A percentile compares a stretch with the other conserved stretches of the same genome.
Evolutionary conservation across 2,329 filamentous ascomycete genomes (phyloP).

Genomic region (Trichoderma brevicompactum): DNA sequence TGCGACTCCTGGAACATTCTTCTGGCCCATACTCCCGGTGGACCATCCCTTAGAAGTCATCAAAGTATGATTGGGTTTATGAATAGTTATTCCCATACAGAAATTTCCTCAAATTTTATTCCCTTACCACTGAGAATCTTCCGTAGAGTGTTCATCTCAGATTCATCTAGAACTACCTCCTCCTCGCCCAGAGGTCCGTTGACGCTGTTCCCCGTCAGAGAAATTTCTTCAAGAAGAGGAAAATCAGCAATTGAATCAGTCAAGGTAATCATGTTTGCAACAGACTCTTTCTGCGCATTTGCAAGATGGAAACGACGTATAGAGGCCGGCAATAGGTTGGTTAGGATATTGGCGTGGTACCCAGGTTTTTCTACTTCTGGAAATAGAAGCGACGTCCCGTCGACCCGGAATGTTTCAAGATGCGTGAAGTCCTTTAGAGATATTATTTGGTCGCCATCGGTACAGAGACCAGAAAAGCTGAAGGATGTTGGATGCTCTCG

Average conservation of each 20-base stretch:
- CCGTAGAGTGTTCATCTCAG: not conserved
- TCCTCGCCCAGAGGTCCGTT: not conserved
- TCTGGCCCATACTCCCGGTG: too few species aligned
- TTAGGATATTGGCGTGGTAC: not conserved
- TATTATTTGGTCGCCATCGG: not conserved
- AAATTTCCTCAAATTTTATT: not conserved
- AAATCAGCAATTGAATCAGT: not conserved
- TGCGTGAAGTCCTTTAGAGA: not conserved
- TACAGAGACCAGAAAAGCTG: not conserved
- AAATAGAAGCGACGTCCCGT: not conserved
- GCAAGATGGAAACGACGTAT: conserved; percentile 4
- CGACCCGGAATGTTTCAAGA: not conserved
- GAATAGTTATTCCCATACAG: too few species aligned
- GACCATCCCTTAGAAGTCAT: too few species aligned
- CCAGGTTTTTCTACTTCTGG: not conserved
- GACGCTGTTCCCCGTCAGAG: not conserved
- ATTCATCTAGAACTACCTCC: not conserved
- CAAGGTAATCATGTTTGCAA: not conserved
- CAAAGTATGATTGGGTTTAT: too few species aligned
- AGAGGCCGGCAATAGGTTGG: not conserved
- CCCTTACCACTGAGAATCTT: not conserved
- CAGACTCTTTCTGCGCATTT: not conserved
- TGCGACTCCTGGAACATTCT: too few species aligned
- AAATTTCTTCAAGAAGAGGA: not conserved
- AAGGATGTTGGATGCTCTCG: not conserved